A percentile compares a stretch with the other conserved stretches of the same genome.
phyloP scores from a whole-genome alignment of 176 grass and related monocot genomes.

The Juncus inflexus region DNA sequence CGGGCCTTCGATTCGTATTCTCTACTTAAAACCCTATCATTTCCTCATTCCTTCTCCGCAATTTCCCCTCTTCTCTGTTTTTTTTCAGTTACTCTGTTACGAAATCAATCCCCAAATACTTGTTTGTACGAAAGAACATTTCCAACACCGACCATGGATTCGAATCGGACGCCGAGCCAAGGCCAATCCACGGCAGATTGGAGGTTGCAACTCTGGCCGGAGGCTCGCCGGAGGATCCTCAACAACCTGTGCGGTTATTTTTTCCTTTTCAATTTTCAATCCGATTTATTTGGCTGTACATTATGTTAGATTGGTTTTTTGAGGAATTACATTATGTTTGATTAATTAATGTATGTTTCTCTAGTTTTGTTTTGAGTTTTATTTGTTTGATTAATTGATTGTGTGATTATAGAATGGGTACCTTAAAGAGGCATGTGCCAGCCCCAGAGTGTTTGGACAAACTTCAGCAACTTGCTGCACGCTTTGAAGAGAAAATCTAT shows the following conservation, averaged over 20 bases:
- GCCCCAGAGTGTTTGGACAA: conserved; percentile 56
- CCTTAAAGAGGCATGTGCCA: conserved; percentile 70
- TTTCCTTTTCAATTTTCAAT: too few relatives aligned
- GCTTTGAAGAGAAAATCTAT: conserved; percentile 84
- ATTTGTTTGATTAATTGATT: background rate
- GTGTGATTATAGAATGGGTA: conserved; percentile 55
- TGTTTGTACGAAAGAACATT: too few relatives aligned
- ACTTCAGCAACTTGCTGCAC: conserved; percentile 59
- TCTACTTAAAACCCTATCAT: too few relatives aligned
- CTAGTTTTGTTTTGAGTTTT: too few relatives aligned
- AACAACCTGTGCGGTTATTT: conserved; percentile 55
- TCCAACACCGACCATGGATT: background rate
- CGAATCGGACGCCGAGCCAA: background rate
- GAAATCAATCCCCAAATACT: too few relatives aligned
- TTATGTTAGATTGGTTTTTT: too few relatives aligned
- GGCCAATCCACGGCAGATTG: conserved; percentile 22
- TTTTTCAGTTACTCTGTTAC: too few relatives aligned
- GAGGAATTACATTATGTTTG: too few relatives aligned
- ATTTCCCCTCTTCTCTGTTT: too few relatives aligned
- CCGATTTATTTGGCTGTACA: too few relatives aligned
- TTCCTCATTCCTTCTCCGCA: too few relatives aligned
- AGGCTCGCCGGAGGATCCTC: conserved; percentile 75
- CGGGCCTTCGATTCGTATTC: too few relatives aligned
- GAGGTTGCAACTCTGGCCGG: conserved; percentile 59
- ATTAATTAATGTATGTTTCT: background rate